phyloP scores from a whole-genome alignment of 164 flowering plant species.

The Magnolia officinalis region DNA sequence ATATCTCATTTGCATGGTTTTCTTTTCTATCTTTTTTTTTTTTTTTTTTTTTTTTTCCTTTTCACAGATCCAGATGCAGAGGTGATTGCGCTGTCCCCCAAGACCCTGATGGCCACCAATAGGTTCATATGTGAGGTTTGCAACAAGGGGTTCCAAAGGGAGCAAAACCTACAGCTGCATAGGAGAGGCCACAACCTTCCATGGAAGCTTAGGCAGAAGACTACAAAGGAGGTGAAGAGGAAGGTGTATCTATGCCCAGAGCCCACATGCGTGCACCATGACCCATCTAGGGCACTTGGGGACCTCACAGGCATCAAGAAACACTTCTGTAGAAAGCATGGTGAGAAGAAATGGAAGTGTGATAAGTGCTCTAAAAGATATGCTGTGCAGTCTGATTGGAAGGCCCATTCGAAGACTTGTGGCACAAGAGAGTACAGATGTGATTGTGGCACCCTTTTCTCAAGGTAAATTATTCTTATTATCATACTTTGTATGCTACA shows the following conservation, averaged over 20 bases:
- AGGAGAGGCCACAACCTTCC: constrained; percentile 94
- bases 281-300: constrained; percentile 82
- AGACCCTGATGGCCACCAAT: constrained; percentile 90
- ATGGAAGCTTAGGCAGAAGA: constrained; percentile 87
- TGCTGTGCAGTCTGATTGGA: constrained; percentile 94
- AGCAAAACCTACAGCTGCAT: constrained; percentile 87
- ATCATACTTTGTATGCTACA: background rate
- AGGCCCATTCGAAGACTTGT: constrained; percentile 88
- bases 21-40: background rate
- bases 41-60: background rate
- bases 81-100: constrained; percentile 83
- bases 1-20: constrained; percentile 8
- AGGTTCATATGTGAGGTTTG: constrained; percentile 89
- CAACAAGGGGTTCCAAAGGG: constrained; percentile 91
- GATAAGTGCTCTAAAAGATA: constrained; percentile 83
- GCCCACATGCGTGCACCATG: constrained; percentile 86
- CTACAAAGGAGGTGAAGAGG: constrained; percentile 62
- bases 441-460: constrained; percentile 92
- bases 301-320: constrained; percentile 94
- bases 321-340: constrained; percentile 81
- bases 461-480: constrained; percentile 43
- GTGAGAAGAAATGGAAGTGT: constrained; percentile 93
- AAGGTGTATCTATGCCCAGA: constrained; percentile 88
- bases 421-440: constrained; percentile 83
- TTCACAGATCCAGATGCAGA: constrained; percentile 85